Evolutionary conservation across 2,329 filamentous ascomycete genomes (phyloP).

Genomic region (Fusarium tjaetaba): DNA sequence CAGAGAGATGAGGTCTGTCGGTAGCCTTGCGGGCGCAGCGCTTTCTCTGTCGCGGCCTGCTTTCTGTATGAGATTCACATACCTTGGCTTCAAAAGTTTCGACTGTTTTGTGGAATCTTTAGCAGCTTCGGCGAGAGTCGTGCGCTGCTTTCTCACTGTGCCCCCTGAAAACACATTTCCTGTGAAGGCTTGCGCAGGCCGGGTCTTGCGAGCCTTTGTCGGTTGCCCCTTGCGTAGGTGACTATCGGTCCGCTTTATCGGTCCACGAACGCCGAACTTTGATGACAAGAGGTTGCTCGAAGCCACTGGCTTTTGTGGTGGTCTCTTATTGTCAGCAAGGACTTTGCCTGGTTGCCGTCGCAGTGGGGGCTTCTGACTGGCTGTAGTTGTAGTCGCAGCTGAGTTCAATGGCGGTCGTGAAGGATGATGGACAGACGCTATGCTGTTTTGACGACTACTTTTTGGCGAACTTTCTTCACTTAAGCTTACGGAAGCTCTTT

Average conservation of each 20-base stretch:
- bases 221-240: conserved; percentile 1
- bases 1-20: conserved; percentile 44
- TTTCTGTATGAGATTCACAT: conserved; percentile 54
- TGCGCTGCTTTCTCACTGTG: conserved; percentile 50
- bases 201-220: conserved; percentile 17
- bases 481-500: not conserved
- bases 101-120: conserved; percentile 54
- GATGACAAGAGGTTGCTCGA: conserved; percentile 6
- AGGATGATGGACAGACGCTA: not conserved
- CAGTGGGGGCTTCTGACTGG: not conserved
- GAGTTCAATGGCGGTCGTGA: not conserved
- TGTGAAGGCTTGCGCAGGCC: conserved; percentile 10
- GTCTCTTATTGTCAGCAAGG: not conserved
- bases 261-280: conserved; percentile 15
- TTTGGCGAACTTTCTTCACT: conserved; percentile 2
- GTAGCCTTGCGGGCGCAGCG: conserved; percentile 49
- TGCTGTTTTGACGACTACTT: conserved; percentile 6
- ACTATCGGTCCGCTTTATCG: not conserved
- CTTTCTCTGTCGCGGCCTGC: conserved; percentile 57
- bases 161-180: conserved; percentile 60
- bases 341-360: conserved; percentile 2
- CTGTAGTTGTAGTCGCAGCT: not conserved
- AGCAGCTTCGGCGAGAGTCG: conserved; percentile 51
- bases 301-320: conserved; percentile 3
- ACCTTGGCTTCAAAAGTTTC: conserved; percentile 52